Evolutionary conservation across 2,329 filamentous ascomycete species (phyloP).

Genomic region (Nothophoma quercina): DNA sequence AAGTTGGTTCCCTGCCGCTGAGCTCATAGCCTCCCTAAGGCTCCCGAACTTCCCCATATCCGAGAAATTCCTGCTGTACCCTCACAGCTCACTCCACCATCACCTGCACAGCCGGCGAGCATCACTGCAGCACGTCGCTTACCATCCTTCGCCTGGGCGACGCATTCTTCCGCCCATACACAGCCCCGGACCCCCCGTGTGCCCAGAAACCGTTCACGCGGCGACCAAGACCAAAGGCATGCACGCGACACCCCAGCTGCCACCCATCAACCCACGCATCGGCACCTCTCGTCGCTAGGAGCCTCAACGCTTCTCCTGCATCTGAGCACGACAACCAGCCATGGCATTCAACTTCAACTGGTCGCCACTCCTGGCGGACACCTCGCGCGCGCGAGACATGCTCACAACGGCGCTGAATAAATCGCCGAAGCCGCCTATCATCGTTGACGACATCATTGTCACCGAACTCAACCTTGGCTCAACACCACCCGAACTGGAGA

Average conservation of each 20-base stretch:
- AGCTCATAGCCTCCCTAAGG: conserved; percentile 25
- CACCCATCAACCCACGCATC: conserved; percentile 29
- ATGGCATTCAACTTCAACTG: conserved; percentile 99
- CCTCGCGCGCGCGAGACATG: conserved; percentile 88
- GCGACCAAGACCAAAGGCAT: conserved; percentile 39
- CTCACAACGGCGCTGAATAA: conserved; percentile 96
- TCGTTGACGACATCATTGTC: conserved; percentile 98
- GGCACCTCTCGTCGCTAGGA: conserved; percentile 24
- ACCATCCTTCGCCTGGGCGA: conserved; percentile 9
- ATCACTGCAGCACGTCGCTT: conserved; percentile 13
- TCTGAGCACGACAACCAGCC: conserved; percentile 24
- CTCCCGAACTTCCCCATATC: conserved; percentile 24
- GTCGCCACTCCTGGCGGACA: conserved; percentile 97
- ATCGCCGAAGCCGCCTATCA: conserved; percentile 96
- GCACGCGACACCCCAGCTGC: conserved; percentile 46
- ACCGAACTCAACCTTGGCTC: conserved; percentile 97
- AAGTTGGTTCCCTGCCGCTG: conserved; percentile 28
- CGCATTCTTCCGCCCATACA: conserved; percentile 16
- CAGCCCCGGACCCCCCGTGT: conserved; percentile 14
- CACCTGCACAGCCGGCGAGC: conserved; percentile 20
- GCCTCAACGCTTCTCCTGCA: conserved; percentile 26
- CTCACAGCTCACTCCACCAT: conserved; percentile 33
- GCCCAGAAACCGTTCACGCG: conserved; percentile 43
- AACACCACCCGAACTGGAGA: conserved; percentile 93
- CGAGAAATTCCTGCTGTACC: conserved; percentile 35